A percentile compares a stretch with the other conserved stretches of the same genome.
Evolutionary conservation across 345 rosid species (phyloP).

Genomic region (Balakata baccata): DNA sequence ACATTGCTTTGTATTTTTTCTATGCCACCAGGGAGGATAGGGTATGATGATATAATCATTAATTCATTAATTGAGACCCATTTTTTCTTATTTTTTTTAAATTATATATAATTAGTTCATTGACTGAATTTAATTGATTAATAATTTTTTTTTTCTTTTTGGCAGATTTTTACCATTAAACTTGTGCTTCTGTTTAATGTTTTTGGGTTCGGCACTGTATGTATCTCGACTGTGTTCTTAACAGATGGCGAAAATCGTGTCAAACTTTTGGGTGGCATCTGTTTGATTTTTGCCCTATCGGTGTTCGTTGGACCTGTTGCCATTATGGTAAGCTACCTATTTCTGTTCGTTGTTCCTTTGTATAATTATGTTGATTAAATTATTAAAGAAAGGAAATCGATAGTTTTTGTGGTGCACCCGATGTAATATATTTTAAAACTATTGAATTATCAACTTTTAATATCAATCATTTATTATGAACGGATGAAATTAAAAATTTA

Average conservation of each 20-base stretch:
- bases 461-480: too few species aligned
- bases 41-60: slow-evolving; percentile 1
- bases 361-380: too few species aligned
- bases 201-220: slow-evolving; percentile 55
- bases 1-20: slow-evolving; percentile 18
- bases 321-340: slow-evolving; percentile 55
- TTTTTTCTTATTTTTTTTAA: too few species aligned
- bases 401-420: too few species aligned
- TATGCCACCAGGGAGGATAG: slow-evolving; percentile 22
- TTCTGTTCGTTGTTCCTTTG: too few species aligned
- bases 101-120: too few species aligned
- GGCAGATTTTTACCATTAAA: slow-evolving; percentile 56
- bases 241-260: slow-evolving; percentile 38
- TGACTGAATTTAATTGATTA: neutral
- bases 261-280: slow-evolving; percentile 62
- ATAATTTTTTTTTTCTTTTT: neutral
- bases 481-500: too few species aligned
- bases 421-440: too few species aligned
- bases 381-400: too few species aligned
- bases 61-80: too few species aligned
- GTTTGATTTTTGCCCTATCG: slow-evolving; percentile 61
- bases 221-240: slow-evolving; percentile 42
- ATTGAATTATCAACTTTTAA: too few species aligned
- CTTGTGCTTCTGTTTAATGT: slow-evolving; percentile 46
- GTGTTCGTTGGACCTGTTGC: slow-evolving; percentile 84